Conservation (phyloP, 495 filamentous ascomycete genomes). For the Venustampulla echinocandica region DNA sequence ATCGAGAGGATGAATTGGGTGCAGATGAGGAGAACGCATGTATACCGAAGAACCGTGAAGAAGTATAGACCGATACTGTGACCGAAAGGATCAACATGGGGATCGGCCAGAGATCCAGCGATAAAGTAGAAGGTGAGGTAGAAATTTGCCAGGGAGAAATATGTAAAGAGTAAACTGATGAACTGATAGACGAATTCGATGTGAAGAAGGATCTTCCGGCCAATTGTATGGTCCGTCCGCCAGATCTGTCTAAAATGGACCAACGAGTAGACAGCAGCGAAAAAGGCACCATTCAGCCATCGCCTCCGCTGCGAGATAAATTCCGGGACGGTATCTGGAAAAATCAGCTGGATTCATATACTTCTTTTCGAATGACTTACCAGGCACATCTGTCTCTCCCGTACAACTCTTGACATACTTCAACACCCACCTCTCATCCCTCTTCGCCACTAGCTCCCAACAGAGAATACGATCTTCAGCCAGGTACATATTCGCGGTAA, state of each 20-base stretch:
- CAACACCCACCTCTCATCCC: slow-evolving; percentile 90
- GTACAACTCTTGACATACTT: slow-evolving; percentile 95
- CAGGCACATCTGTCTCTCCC: slow-evolving; percentile 95
- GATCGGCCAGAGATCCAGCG: slow-evolving; percentile 82
- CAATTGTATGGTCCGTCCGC: slow-evolving; percentile 82
- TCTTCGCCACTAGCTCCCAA: slow-evolving; percentile 97
- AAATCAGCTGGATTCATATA: slow-evolving; percentile 13
- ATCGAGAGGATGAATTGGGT: slow-evolving; percentile 97
- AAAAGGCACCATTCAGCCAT: slow-evolving; percentile 99
- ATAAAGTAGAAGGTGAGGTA: slow-evolving; percentile 99
- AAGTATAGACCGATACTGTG: slow-evolving; percentile 74
- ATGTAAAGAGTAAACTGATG: slow-evolving; percentile 85
- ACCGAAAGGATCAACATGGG: slow-evolving; percentile 79
- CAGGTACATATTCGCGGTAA: slow-evolving; percentile 99
- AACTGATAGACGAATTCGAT: slow-evolving; percentile 96
- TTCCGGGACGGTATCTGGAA: slow-evolving; percentile 65
- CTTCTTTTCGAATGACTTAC: slow-evolving; percentile 40
- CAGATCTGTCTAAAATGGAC: slow-evolving; percentile 92
- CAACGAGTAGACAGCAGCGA: slow-evolving; percentile 95
- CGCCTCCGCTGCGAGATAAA: slow-evolving; percentile 92
- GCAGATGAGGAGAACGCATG: slow-evolving; percentile 77
- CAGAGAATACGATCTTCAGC: slow-evolving; percentile 98
- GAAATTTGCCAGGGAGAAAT: slow-evolving; percentile 97
- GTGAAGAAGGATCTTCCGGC: slow-evolving; percentile 84
- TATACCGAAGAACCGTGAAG: slow-evolving; percentile 78